phyloP scores from a whole-genome alignment of 2,329 filamentous ascomycete genomes.

The Celoporthe dispersa region DNA sequence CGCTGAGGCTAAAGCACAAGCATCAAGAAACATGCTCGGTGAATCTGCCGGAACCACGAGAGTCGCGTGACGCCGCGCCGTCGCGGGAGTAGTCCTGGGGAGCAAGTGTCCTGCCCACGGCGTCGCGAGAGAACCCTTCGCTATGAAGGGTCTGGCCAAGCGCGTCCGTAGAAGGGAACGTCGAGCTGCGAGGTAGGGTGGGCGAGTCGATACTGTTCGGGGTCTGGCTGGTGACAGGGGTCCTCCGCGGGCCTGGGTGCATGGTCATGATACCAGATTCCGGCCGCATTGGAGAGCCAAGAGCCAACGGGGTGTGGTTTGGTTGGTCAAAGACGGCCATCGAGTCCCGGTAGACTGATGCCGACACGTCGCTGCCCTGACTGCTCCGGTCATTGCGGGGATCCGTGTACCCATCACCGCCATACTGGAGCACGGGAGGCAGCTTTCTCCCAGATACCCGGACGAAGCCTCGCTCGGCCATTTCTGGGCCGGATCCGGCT shows the following conservation, averaged over 20 bases:
- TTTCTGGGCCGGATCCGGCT: slow-evolving; percentile 40
- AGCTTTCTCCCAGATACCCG: slow-evolving; percentile 69
- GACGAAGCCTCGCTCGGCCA: slow-evolving; percentile 63
- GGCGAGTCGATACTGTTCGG: slow-evolving; percentile 25
- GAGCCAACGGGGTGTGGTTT: slow-evolving; percentile 49
- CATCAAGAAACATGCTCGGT: slow-evolving; percentile 27
- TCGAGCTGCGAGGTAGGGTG: slow-evolving; percentile 22
- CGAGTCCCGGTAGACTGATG: slow-evolving; percentile 50
- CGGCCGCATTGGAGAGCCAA: slow-evolving; percentile 63
- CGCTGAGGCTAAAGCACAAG: background rate
- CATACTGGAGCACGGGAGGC: slow-evolving; percentile 63
- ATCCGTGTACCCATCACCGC: slow-evolving; percentile 67
- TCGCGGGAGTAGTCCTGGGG: slow-evolving; percentile 27
- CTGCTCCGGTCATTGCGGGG: slow-evolving; percentile 49
- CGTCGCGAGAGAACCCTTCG: slow-evolving; percentile 12
- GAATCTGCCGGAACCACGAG: slow-evolving; percentile 26
- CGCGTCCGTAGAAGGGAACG: slow-evolving; percentile 28
- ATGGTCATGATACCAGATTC: slow-evolving; percentile 65
- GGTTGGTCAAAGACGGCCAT: slow-evolving; percentile 37
- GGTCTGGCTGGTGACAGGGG: slow-evolving; percentile 52
- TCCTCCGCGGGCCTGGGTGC: slow-evolving; percentile 68
- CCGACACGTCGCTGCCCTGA: slow-evolving; percentile 44
- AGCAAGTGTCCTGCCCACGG: slow-evolving; percentile 26
- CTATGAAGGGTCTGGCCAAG: slow-evolving; percentile 28
- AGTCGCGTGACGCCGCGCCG: slow-evolving; percentile 22